Evolutionary conservation across 129 eudicot species (phyloP).

Genomic region (Ambrosia artemisiifolia): DNA sequence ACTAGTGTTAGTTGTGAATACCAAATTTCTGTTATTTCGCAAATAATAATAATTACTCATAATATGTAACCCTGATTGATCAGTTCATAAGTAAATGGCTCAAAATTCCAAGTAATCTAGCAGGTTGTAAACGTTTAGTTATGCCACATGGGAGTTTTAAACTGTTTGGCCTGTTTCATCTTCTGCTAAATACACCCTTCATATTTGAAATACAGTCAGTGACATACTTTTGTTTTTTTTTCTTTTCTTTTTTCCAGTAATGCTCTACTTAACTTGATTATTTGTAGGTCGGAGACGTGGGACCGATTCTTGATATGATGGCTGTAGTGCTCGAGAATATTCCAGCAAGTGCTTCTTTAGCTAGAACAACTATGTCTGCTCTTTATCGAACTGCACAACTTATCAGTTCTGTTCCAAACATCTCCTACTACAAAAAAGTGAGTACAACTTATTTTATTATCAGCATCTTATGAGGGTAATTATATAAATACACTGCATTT

Average conservation of each 20-base stretch:
- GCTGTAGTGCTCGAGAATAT: constrained; percentile 74
- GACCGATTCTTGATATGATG: constrained; percentile 85
- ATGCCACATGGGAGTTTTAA: not conserved
- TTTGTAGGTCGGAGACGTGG: constrained; percentile 75
- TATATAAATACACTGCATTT: not conserved
- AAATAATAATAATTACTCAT: not conserved
- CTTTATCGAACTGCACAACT: constrained; percentile 66
- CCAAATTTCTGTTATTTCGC: no score
- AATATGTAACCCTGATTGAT: not conserved
- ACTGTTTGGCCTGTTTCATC: not conserved
- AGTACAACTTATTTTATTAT: constrained; percentile 16
- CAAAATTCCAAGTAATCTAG: no score
- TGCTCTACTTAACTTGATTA: not conserved
- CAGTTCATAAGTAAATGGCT: not conserved
- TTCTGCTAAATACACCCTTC: not conserved
- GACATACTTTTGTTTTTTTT: not conserved
- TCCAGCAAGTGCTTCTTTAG: constrained; percentile 42
- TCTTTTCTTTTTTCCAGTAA: not conserved
- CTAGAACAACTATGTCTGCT: constrained; percentile 61
- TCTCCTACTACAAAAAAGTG: constrained; percentile 64
- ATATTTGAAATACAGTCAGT: constrained; percentile 1
- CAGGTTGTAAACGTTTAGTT: no score
- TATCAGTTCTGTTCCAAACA: constrained; percentile 58
- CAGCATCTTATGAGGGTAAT: constrained; percentile 7
- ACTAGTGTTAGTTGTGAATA: not conserved